Percentiles rank a stretch among this genome's conserved stretches.
phyloP scores from a whole-genome alignment of 306 rosid genomes.

The Ormosia semicastrata region DNA sequence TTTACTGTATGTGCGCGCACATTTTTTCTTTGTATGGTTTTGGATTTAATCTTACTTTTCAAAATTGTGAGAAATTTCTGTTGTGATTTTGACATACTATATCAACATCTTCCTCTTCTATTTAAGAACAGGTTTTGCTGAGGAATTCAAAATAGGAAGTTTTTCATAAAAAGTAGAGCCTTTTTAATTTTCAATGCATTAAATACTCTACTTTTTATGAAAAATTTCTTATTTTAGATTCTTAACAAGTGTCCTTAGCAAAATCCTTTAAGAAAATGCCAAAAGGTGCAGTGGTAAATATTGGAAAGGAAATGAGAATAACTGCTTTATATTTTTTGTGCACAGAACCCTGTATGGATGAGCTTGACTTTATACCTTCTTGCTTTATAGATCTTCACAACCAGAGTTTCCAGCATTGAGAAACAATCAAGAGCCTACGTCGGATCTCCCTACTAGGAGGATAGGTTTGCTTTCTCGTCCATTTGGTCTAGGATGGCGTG shows the following conservation, averaged over 20 bases:
- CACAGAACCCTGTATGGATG: neutral
- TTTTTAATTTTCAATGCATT: too few species aligned
- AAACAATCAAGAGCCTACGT: slow-evolving; percentile 60
- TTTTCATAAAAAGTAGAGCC: too few species aligned
- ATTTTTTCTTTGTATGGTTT: neutral
- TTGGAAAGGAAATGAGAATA: slow-evolving; percentile 8
- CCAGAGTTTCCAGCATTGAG: slow-evolving; percentile 46
- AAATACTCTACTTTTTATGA: too few species aligned
- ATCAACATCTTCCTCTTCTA: neutral
- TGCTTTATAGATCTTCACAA: slow-evolving; percentile 62
- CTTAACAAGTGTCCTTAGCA: too few species aligned
- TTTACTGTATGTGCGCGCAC: neutral
- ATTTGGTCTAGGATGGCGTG: slow-evolving; percentile 96
- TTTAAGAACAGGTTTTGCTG: neutral
- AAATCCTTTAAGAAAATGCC: neutral
- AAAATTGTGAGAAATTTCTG: neutral
- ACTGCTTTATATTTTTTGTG: slow-evolving; percentile 4
- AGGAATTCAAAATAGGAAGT: too few species aligned
- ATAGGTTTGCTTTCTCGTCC: slow-evolving; percentile 86
- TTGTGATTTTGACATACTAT: neutral
- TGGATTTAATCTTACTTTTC: neutral
- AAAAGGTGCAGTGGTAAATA: neutral
- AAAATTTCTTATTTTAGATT: too few species aligned
- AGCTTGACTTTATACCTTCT: slow-evolving; percentile 16
- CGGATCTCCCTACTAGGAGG: slow-evolving; percentile 67